Conservation (phyloP, 2,329 filamentous ascomycete species). For the Byssoonygena ceratinophila region DNA sequence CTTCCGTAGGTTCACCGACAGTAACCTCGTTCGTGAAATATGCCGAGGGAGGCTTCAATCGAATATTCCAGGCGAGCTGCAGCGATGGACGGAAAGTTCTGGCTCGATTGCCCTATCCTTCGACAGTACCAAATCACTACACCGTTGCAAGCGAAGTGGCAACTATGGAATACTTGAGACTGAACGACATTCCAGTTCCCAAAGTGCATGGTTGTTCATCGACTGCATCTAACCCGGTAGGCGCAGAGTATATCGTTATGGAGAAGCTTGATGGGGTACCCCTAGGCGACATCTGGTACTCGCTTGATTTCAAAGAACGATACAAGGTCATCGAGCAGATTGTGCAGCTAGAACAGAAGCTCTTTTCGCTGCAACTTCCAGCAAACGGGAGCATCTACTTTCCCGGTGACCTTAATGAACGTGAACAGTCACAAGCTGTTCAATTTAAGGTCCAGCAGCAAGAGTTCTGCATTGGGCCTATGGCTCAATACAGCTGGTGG, state of each 20-base stretch:
- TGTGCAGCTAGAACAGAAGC: conserved; percentile 18
- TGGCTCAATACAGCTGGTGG: conserved; percentile 17
- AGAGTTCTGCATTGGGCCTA: conserved; percentile 18
- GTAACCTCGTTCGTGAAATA: conserved; percentile 23
- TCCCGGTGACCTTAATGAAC: conserved; percentile 4
- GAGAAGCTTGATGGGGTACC: conserved; percentile 11
- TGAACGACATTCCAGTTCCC: conserved; percentile 22
- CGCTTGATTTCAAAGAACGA: not conserved
- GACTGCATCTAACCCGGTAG: conserved; percentile 19
- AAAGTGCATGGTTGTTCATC: conserved; percentile 20
- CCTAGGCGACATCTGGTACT: not conserved
- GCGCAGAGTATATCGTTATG: conserved; percentile 27
- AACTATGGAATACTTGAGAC: conserved; percentile 25
- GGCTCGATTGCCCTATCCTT: conserved; percentile 28
- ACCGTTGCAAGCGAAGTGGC: conserved; percentile 29
- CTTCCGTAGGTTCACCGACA: conserved; percentile 12
- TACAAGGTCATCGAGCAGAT: not conserved
- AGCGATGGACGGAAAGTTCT: conserved; percentile 23
- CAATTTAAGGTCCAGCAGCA: not conserved
- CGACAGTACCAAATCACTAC: conserved; percentile 20
- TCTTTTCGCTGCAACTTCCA: conserved; percentile 18
- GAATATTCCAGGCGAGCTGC: conserved; percentile 25
- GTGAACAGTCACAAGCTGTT: too few relatives aligned
- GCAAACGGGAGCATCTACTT: conserved; percentile 18
- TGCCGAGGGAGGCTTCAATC: conserved; percentile 31